Conservation (phyloP, 2,329 filamentous ascomycete species). For the Ophiostoma triangulosporum region DNA sequence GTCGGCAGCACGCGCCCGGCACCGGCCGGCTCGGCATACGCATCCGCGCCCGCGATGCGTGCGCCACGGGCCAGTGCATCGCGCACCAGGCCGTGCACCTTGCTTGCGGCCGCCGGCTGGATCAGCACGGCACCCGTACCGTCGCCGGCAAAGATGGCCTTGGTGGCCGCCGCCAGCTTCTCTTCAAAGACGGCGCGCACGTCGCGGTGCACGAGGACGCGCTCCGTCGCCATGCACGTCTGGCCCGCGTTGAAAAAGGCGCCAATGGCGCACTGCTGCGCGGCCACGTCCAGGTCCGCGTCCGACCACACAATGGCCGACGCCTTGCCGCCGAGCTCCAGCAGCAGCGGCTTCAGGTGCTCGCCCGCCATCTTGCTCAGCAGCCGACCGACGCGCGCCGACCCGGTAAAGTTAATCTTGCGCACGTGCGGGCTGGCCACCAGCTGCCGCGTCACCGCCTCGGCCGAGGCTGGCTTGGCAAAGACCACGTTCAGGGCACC, state of each 20-base stretch:
- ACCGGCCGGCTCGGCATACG: not conserved
- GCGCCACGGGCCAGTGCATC: slow-evolving; percentile 4
- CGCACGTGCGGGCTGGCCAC: slow-evolving; percentile 55
- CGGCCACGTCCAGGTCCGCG: slow-evolving; percentile 61
- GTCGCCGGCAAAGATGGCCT: not conserved
- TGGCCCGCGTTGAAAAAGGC: slow-evolving; percentile 65
- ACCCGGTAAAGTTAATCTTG: slow-evolving; percentile 82
- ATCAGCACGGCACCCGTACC: not conserved
- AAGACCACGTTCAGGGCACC: slow-evolving; percentile 61
- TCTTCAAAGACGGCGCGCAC: slow-evolving; percentile 33
- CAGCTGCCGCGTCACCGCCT: slow-evolving; percentile 51
- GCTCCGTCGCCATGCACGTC: slow-evolving; percentile 77
- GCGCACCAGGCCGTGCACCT: not conserved
- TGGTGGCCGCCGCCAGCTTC: slow-evolving; percentile 19
- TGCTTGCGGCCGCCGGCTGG: not conserved
- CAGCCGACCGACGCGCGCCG: slow-evolving; percentile 58
- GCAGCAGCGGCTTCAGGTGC: slow-evolving; percentile 62
- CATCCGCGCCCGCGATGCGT: slow-evolving; percentile 24
- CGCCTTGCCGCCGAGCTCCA: slow-evolving; percentile 77
- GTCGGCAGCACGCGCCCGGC: slow-evolving; percentile 35
- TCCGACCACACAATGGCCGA: slow-evolving; percentile 68
- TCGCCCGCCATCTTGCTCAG: slow-evolving; percentile 58
- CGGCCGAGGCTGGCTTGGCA: slow-evolving; percentile 49
- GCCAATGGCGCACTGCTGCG: slow-evolving; percentile 52
- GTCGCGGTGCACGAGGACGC: slow-evolving; percentile 45